phyloP scores from a whole-genome alignment of 2,329 filamentous ascomycete species.

The Cladophialophora chaetospira region DNA sequence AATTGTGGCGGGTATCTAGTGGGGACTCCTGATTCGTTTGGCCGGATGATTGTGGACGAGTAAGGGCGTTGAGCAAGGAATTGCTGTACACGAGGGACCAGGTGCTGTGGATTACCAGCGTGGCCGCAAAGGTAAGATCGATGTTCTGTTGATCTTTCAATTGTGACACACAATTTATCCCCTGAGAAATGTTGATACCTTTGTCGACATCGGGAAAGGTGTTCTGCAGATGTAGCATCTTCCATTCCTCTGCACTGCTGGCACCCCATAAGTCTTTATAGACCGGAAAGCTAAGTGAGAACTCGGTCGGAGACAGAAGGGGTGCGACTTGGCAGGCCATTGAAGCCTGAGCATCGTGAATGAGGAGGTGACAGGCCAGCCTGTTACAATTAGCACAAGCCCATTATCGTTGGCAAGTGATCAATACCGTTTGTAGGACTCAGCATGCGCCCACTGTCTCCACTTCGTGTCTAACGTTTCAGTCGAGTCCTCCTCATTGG shows the following conservation, averaged over 20 bases:
- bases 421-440: slow-evolving; percentile 60
- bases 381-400: slow-evolving; percentile 30
- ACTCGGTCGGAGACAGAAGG: slow-evolving; percentile 30
- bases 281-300: slow-evolving; percentile 53
- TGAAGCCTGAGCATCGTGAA: slow-evolving; percentile 67
- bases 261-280: slow-evolving; percentile 67
- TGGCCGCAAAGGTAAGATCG: background rate
- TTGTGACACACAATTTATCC: background rate
- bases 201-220: background rate
- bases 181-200: background rate
- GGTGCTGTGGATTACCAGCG: background rate
- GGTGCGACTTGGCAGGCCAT: slow-evolving; percentile 67
- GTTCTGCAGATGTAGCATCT: slow-evolving; percentile 56
- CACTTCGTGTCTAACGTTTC: slow-evolving; percentile 64
- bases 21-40: background rate
- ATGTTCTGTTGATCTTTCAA: background rate
- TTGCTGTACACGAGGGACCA: slow-evolving; percentile 9
- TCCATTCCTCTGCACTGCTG: slow-evolving; percentile 65
- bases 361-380: slow-evolving; percentile 65
- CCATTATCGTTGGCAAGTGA: background rate
- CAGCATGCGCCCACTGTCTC: slow-evolving; percentile 66
- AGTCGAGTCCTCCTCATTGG: slow-evolving; percentile 43
- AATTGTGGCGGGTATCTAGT: background rate
- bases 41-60: background rate
- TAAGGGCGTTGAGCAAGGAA: background rate